These are phyloP conservation scores for Talaromyces amestolkiae DNA, from an alignment of 2,329 filamentous ascomycete genomes.

Conservation along the genomic window DNA sequence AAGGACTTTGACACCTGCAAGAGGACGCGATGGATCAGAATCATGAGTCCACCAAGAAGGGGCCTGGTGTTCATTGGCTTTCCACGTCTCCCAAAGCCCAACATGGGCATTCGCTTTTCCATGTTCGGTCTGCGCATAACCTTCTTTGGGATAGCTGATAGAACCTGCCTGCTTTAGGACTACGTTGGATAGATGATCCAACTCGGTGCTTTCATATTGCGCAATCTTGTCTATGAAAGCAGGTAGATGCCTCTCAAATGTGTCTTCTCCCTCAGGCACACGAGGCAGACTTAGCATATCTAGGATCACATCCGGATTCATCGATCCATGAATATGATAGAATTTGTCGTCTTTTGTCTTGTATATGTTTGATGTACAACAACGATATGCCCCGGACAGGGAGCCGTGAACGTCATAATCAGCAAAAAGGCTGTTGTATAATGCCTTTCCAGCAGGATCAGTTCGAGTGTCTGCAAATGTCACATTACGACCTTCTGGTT, in stretches of 20 bases:
- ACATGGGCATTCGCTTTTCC: constrained; percentile 10
- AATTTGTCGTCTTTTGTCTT: constrained; percentile 7
- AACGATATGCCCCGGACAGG: constrained; percentile 7
- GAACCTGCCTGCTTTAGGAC: neutral
- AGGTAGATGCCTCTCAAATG: constrained; percentile 3
- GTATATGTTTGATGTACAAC: constrained; percentile 10
- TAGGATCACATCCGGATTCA: constrained; percentile 11
- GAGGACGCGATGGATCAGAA: constrained; percentile 39
- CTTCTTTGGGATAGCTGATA: constrained; percentile 3
- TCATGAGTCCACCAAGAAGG: constrained; percentile 45
- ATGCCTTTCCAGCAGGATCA: constrained; percentile 2
- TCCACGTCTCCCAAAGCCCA: constrained; percentile 8
- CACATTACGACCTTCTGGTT: constrained; percentile 12
- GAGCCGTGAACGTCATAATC: constrained; percentile 11
- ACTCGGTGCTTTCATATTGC: neutral
- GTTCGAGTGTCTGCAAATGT: constrained; percentile 11
- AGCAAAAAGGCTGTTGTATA: constrained; percentile 5
- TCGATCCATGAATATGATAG: constrained; percentile 7
- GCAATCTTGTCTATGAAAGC: constrained; percentile 1
- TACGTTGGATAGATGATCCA: constrained; percentile 4
- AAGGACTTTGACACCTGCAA: constrained; percentile 50
- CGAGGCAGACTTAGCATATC: constrained; percentile 8
- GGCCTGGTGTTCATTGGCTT: constrained; percentile 16
- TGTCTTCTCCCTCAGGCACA: constrained; percentile 6
- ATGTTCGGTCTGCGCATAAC: constrained; percentile 8